Evolutionary conservation across 495 filamentous ascomycete genomes (phyloP).

Genomic region (Viridothelium virens): DNA sequence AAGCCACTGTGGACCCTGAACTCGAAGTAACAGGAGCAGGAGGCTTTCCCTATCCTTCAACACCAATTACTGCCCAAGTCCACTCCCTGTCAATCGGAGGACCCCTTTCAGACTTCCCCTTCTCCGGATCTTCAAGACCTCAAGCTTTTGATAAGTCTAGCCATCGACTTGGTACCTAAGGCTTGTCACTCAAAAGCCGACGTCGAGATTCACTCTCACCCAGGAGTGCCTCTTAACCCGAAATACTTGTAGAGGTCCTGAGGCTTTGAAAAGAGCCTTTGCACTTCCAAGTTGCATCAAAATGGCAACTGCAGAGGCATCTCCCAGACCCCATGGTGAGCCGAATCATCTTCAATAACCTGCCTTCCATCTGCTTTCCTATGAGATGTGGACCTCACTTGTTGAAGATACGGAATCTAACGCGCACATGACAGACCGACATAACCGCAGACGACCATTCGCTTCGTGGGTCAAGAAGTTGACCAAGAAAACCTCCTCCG

Average conservation of each 20-base stretch:
- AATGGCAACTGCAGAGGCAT: conserved; percentile 64
- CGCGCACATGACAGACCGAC: conserved; percentile 43
- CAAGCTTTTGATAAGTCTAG: too few relatives aligned
- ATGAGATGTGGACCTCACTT: background rate
- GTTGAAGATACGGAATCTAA: background rate
- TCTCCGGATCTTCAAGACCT: too few relatives aligned
- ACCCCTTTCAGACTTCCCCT: too few relatives aligned
- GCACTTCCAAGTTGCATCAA: conserved; percentile 13
- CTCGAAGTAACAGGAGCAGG: background rate
- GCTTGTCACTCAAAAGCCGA: background rate
- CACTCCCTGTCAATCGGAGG: too few relatives aligned
- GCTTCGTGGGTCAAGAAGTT: conserved; percentile 91
- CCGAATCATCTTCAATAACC: conserved; percentile 12
- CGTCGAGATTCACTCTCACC: background rate
- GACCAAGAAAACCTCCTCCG: conserved; percentile 54
- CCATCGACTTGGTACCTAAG: too few relatives aligned
- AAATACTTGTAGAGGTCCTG: background rate
- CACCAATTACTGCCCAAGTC: too few relatives aligned
- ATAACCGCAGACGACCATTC: conserved; percentile 75
- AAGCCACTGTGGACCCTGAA: too few relatives aligned
- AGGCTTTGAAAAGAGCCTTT: background rate
- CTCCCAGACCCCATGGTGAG: conserved; percentile 59
- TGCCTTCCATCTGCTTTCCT: background rate
- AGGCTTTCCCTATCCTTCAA: too few relatives aligned
- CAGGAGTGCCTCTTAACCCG: background rate